Conservation (phyloP, 1,139 yeast genomes). For the Protomyces inundatus region DNA sequence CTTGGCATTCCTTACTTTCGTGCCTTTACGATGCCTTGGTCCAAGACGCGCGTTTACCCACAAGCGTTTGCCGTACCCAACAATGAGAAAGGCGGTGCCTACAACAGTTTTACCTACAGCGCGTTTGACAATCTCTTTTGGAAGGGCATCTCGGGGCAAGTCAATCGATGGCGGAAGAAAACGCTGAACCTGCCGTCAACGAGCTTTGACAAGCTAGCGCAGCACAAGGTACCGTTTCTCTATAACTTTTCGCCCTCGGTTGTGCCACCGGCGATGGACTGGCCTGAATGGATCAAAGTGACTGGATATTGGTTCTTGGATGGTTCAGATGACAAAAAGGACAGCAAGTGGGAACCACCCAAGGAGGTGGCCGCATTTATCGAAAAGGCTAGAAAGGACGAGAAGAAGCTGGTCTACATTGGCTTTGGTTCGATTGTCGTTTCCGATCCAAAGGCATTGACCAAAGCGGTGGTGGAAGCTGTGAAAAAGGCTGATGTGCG, state of each 20-base stretch:
- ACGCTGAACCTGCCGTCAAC: conserved; percentile 63
- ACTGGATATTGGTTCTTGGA: conserved; percentile 95
- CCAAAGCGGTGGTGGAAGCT: conserved; percentile 71
- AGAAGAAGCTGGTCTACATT: conserved; percentile 73
- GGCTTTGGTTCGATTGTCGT: conserved; percentile 97
- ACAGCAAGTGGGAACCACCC: conserved; percentile 56
- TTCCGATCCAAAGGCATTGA: conserved; percentile 68
- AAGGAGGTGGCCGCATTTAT: conserved; percentile 56
- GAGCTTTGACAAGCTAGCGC: conserved; percentile 63
- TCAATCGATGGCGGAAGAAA: conserved; percentile 78
- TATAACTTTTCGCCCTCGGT: conserved; percentile 84
- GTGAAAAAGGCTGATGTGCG: conserved; percentile 73
- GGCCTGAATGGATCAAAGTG: conserved; percentile 87
- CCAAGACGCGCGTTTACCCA: conserved; percentile 88
- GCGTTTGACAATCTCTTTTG: conserved; percentile 88
- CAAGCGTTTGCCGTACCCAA: conserved; percentile 96
- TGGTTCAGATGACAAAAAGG: conserved; percentile 45
- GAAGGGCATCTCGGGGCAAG: conserved; percentile 87
- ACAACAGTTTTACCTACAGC: conserved; percentile 85
- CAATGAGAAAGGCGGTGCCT: conserved; percentile 85
- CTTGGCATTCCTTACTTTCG: conserved; percentile 82
- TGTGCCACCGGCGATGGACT: conserved; percentile 88
- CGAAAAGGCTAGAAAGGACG: conserved; percentile 53
- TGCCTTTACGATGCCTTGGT: conserved; percentile 99
- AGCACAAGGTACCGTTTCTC: conserved; percentile 74